phyloP scores from a whole-genome alignment of 805 yeast genomes.

The Barnettozyma wickerhamii region DNA sequence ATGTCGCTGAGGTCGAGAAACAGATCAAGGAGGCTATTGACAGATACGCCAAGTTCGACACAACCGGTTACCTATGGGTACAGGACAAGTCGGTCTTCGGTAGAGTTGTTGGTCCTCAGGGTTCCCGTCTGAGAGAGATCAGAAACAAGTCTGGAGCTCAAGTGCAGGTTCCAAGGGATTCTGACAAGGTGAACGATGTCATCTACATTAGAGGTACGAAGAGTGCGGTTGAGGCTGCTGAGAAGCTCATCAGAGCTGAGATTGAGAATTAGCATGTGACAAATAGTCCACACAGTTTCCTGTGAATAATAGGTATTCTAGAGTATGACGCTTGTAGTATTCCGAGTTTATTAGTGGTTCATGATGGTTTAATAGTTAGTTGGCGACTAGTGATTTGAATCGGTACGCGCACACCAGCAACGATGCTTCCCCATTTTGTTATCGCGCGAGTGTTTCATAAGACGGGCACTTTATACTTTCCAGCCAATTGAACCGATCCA shows the following conservation, averaged over 20 bases:
- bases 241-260: constrained; percentile 29
- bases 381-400: background rate
- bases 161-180: constrained; percentile 58
- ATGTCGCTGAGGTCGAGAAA: constrained; percentile 48
- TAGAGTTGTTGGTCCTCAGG: constrained; percentile 72
- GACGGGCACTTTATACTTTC: no score
- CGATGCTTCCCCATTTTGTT: background rate
- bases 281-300: no score
- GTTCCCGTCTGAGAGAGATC: constrained; percentile 57
- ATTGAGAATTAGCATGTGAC: no score
- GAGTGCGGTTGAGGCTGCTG: constrained; percentile 49
- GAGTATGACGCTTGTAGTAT: no score
- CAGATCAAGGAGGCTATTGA: constrained; percentile 47
- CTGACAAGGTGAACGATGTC: constrained; percentile 47
- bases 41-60: constrained; percentile 40
- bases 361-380: no score
- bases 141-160: constrained; percentile 55
- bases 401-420: background rate
- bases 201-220: constrained; percentile 58
- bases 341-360: no score
- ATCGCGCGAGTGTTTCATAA: background rate
- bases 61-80: constrained; percentile 60
- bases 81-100: constrained; percentile 48
- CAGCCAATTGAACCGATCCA: no score
- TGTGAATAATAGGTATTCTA: no score